These are phyloP conservation scores for Simplicillium aogashimaense DNA, from an alignment of 2,329 filamentous ascomycete species.

Conservation along the genomic window DNA sequence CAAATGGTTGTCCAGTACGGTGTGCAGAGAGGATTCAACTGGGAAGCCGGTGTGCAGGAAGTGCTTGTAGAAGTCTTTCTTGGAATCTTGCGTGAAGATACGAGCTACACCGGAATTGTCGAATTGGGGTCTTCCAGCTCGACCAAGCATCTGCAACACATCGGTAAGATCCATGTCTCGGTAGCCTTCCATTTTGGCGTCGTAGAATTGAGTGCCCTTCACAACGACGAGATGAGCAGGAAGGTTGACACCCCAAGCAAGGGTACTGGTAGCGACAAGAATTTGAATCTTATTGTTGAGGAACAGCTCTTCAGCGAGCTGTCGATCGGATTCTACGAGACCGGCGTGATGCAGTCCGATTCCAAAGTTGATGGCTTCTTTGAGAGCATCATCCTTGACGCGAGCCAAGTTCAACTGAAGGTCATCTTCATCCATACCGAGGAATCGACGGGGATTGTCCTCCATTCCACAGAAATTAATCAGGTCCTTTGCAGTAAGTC, in stretches of 20 bases:
- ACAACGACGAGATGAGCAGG: conserved; percentile 95
- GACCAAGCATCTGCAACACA: conserved; percentile 93
- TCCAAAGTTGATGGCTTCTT: conserved; percentile 92
- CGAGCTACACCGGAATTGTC: conserved; percentile 91
- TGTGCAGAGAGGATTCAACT: conserved; percentile 91
- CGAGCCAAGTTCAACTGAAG: conserved; percentile 76
- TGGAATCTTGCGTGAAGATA: conserved; percentile 94
- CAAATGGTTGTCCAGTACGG: conserved; percentile 93
- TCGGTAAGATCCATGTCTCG: conserved; percentile 99
- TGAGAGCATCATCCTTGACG: conserved; percentile 86
- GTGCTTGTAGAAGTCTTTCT: conserved; percentile 99
- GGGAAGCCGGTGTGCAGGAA: conserved; percentile 97
- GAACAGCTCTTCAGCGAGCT: conserved; percentile 88
- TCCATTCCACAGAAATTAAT: conserved; percentile 99
- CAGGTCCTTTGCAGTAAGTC: conserved; percentile 87
- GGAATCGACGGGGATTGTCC: conserved; percentile 87
- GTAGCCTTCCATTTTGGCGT: conserved; percentile 95
- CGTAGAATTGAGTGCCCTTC: conserved; percentile 96
- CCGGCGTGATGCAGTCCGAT: conserved; percentile 97
- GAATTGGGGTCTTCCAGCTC: conserved; percentile 92
- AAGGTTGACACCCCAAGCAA: conserved; percentile 97
- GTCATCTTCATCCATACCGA: conserved; percentile 92
- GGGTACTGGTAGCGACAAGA: conserved; percentile 85
- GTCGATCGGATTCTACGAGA: conserved; percentile 87
- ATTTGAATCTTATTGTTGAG: conserved; percentile 98